A percentile compares a stretch with the other conserved stretches of the same genome.
Conservation (phyloP, 495 filamentous ascomycete genomes). For the Daldinia loculata region DNA sequence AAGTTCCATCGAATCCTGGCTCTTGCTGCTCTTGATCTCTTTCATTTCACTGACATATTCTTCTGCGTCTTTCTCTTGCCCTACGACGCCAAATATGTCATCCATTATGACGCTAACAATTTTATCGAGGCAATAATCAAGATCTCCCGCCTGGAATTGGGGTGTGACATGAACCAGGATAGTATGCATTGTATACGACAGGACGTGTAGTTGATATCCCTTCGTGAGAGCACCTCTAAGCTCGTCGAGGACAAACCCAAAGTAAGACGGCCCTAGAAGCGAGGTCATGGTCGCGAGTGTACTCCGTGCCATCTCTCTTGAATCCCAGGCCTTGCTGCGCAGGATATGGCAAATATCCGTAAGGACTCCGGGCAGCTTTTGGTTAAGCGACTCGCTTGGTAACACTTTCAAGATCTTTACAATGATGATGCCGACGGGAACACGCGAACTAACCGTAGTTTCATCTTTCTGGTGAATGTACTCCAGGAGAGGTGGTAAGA, state of each 20-base stretch:
- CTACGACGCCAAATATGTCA: slow-evolving; percentile 94
- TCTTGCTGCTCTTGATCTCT: slow-evolving; percentile 97
- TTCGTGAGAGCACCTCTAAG: slow-evolving; percentile 79
- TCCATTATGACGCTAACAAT: slow-evolving; percentile 92
- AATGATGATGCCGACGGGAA: slow-evolving; percentile 84
- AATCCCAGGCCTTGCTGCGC: slow-evolving; percentile 85
- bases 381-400: slow-evolving; percentile 71
- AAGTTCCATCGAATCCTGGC: slow-evolving; percentile 96
- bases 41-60: slow-evolving; percentile 96
- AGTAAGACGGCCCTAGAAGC: slow-evolving; percentile 79
- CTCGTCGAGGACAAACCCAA: slow-evolving; percentile 93
- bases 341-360: slow-evolving; percentile 93
- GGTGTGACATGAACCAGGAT: slow-evolving; percentile 80
- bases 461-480: slow-evolving; percentile 96
- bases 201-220: slow-evolving; percentile 93
- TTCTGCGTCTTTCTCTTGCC: slow-evolving; percentile 96
- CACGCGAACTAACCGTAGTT: slow-evolving; percentile 86
- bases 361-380: slow-evolving; percentile 80
- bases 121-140: slow-evolving; percentile 85
- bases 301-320: slow-evolving; percentile 87
- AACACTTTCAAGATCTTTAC: slow-evolving; percentile 86
- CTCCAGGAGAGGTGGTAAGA: slow-evolving; percentile 76
- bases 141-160: slow-evolving; percentile 78
- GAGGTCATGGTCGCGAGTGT: slow-evolving; percentile 83
- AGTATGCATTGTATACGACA: slow-evolving; percentile 94